Base-by-base conservation (phyloP, 2,329 filamentous ascomycete species). In the Tolypocladium amazonense region DNA sequence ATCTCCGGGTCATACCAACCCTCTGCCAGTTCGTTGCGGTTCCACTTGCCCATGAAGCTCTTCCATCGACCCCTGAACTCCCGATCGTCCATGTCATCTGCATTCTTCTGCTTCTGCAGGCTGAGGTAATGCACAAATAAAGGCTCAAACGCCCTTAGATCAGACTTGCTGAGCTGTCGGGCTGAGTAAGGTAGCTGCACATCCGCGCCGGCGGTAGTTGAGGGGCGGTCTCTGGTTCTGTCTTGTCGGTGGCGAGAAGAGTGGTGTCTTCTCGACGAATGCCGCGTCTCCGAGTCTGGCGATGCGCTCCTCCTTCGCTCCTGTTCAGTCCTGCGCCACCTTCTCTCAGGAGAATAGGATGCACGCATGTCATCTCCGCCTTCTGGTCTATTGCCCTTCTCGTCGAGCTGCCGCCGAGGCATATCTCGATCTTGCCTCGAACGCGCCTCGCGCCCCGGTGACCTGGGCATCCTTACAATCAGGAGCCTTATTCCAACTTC, bases 41-140 rank as follows among this genome's bases (percentile, higher is more conserved):
- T 99, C 93, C 94, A 99, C 79, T 92, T 93, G 4, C 83, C 80
- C 15, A 93, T 72, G 68, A 97, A 99, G 71, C 91, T 93, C 80
- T 96, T 96, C 92, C 93, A 99, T 59, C 93, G 79, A 1, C 92
- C 92, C 64, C 81, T 88, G 0, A 86, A 75, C 71, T 97, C 92
- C n/a, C 83, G 81, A 63, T 90, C 87, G 59, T 85, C 82, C 65
- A 97, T 78, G 12, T 83, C 81, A 23, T 86, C 79, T 1, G 95
- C 76, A 58, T 87, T 76, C 47, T 89, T 81, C 45, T 85, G 80
- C 75, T 97, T 97, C 73, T 97, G 93, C 39, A 96, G 83, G 66
- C 92, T 89, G 33, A 97, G 81, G 67, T 97, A 97, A 56, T 89
- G 84, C 20, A 87, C 89, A 63, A 97, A 90, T 61, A 97, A 77